These are phyloP conservation scores for Neophaeococcomyces mojaviensis DNA, from an alignment of 2,329 filamentous ascomycete species.

Conservation along the genomic window DNA sequence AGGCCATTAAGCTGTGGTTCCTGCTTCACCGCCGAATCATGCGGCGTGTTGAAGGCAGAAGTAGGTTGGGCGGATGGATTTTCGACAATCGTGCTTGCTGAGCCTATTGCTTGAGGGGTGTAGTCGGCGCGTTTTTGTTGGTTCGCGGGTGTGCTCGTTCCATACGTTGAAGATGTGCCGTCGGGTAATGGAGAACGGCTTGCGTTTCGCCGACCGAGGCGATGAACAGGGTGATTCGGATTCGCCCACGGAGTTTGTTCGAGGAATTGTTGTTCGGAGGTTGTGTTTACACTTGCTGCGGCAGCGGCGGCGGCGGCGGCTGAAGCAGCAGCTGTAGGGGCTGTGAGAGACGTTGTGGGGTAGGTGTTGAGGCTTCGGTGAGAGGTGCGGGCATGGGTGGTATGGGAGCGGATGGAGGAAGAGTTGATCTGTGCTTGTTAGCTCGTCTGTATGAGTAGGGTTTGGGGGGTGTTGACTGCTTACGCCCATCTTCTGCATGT, in stretches of 20 bases:
- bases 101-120: conserved; percentile 36
- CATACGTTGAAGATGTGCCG: conserved; percentile 30
- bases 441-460: neutral
- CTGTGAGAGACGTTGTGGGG: neutral
- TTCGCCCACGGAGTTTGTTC: conserved; percentile 91
- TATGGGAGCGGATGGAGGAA: neutral
- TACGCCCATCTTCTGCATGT: conserved; percentile 84
- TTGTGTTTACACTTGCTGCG: conserved; percentile 5
- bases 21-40: conserved; percentile 21
- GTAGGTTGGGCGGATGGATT: conserved; percentile 35
- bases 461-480: conserved; percentile 33
- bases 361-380: neutral
- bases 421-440: neutral
- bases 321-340: too few relatives aligned
- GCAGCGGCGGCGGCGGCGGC: conserved; percentile 10
- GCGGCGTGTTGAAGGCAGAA: conserved; percentile 37
- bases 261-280: conserved; percentile 70
- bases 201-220: conserved; percentile 31
- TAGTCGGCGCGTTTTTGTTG: conserved; percentile 37
- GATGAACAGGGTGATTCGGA: conserved; percentile 68
- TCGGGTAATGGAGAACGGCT: conserved; percentile 28
- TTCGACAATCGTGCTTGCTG: conserved; percentile 41
- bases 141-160: conserved; percentile 28
- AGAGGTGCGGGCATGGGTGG: neutral
- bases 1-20: conserved; percentile 3